phyloP scores from a whole-genome alignment of 768 basidiomycete genomes.

The Boletellus ananas region DNA sequence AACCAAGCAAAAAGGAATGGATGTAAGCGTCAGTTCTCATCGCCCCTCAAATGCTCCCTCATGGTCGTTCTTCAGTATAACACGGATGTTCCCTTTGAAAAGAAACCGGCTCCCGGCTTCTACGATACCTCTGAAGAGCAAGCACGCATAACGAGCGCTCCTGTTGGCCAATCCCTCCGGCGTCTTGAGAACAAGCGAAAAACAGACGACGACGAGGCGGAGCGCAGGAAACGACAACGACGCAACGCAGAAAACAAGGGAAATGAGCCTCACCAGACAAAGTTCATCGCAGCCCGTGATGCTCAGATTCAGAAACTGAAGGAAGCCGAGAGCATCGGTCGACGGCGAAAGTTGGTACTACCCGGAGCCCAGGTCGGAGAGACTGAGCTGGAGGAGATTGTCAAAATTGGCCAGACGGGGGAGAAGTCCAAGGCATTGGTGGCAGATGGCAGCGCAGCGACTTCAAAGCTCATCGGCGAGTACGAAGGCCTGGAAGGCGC shows the following conservation, averaged over 20 bases:
- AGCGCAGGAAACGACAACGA: slow-evolving; percentile 84
- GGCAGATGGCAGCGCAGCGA: slow-evolving; percentile 77
- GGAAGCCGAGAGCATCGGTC: slow-evolving; percentile 93
- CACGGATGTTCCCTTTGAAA: slow-evolving; percentile 97
- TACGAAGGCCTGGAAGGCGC: slow-evolving; percentile 89
- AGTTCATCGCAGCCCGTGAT: slow-evolving; percentile 95
- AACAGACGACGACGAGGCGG: slow-evolving; percentile 90
- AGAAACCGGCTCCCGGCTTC: slow-evolving; percentile 92
- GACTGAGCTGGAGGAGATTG: slow-evolving; percentile 92
- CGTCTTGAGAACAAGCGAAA: slow-evolving; percentile 96
- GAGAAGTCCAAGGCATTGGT: slow-evolving; percentile 87
- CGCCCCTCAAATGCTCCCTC: not conserved
- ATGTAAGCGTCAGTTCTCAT: slow-evolving; percentile 48
- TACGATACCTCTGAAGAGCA: slow-evolving; percentile 96
- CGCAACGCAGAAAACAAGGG: slow-evolving; percentile 62
- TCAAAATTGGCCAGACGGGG: slow-evolving; percentile 93
- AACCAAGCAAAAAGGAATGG: slow-evolving; percentile 97
- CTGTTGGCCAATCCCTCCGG: slow-evolving; percentile 85
- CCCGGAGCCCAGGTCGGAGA: slow-evolving; percentile 94
- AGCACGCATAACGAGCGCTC: slow-evolving; percentile 79
- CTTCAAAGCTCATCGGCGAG: slow-evolving; percentile 82
- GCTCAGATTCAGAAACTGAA: slow-evolving; percentile 97
- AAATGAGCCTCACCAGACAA: slow-evolving; percentile 73
- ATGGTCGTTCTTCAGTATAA: slow-evolving; percentile 65
- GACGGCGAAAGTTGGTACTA: slow-evolving; percentile 77